These are phyloP conservation scores for Deinandra increscens DNA, from an alignment of 129 eudicot genomes.

Conservation along the genomic window DNA sequence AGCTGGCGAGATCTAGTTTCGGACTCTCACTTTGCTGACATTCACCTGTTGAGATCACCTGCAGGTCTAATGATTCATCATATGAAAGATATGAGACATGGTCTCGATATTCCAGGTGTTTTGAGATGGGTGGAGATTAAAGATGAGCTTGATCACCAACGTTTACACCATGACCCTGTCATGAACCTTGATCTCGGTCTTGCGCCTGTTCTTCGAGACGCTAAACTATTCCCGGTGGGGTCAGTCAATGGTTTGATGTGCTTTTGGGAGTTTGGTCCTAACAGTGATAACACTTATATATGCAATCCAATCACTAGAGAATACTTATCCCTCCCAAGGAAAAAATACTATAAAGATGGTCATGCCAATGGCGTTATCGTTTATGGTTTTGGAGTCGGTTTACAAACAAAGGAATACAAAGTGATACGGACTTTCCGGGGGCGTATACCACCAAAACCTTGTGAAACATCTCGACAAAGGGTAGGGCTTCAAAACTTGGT, in stretches of 20 bases:
- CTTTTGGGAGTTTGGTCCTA: conserved; percentile 18
- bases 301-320: conserved; percentile 47
- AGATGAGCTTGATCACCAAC: conserved; percentile 14
- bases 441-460: background rate
- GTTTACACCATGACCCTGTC: conserved; percentile 15
- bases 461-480: background rate
- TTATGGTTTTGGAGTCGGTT: conserved; percentile 33
- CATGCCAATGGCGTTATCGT: conserved; percentile 4
- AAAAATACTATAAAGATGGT: background rate
- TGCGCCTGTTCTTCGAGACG: background rate
- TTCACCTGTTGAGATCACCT: conserved; percentile 27
- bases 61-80: conserved; percentile 26
- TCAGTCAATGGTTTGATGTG: conserved; percentile 40
- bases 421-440: conserved; percentile 33
- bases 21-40: conserved; percentile 15
- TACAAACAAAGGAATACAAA: conserved; percentile 18
- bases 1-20: conserved; percentile 20
- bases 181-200: conserved; percentile 16
- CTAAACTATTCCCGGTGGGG: conserved; percentile 19
- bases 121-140: conserved; percentile 26
- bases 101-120: background rate
- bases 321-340: conserved; percentile 29
- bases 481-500: too few relatives aligned
- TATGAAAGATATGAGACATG: background rate
- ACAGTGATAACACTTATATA: conserved; percentile 12